Evolutionary conservation across 306 rosid genomes (phyloP), one percentile per base, ranked within the genome.

Genomic region (Cucumis cinereus): DNA sequence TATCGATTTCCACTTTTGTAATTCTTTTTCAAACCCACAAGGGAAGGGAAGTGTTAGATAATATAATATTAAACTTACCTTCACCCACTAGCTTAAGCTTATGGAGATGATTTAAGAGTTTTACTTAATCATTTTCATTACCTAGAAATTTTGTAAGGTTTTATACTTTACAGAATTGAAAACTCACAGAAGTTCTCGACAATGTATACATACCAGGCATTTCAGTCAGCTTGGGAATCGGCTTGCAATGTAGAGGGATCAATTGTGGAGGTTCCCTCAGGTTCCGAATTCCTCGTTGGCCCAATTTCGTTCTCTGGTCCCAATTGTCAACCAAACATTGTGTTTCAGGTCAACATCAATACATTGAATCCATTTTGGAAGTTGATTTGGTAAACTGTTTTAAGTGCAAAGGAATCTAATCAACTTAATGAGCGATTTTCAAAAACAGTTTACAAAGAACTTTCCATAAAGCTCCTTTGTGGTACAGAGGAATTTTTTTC

Each of bases 251-350:
- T 83, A 30, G 91, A 92, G 85, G 88, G 92, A 82, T 94, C 99
- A 54, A 82, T 81, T 38, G 67, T 94, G 77, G 54, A 84, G 0
- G 83, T 94, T 55, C 99, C 99, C 75, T 82, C 89, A 52, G 80
- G 77, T 13, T 86, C 84, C 30, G 45, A 60, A 50, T 94, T 89
- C 81, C 82, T 75, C 1, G 90, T 94, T 70, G 97, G 99, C 30
- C 97, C 97, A 74, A 90, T 90, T 76, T 86, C 96, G 20, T 94
- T 94, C 86, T 85, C 97, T 0, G 99, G 97, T 73, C 99, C 92
- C 2, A 90, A 85, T 81, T 94, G 99, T 77, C 85, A 89, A 53
- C 80, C 88, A 78, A 87, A 87, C 86, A 90, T 94, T 56, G 61
- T 92, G 74, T 94, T 94, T 60, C 99, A 94, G 99, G 98, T 93